Evolutionary conservation across 495 filamentous ascomycete genomes (phyloP).

Genomic region (Annulohypoxylon maeteangense): DNA sequence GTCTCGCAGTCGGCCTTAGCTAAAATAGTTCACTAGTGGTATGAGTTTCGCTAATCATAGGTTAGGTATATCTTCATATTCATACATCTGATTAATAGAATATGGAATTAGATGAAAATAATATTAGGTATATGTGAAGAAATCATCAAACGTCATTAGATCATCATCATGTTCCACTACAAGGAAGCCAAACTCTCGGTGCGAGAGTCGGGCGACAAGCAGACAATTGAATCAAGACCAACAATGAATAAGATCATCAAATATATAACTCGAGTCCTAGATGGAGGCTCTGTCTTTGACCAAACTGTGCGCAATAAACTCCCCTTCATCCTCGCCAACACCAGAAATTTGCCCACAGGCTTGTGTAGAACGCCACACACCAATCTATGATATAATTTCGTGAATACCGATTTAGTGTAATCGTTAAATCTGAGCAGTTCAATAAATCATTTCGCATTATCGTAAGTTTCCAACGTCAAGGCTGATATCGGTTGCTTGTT

Average conservation of each 20-base stretch:
- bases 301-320: background rate
- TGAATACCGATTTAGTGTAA: background rate
- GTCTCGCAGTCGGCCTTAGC: background rate
- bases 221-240: background rate
- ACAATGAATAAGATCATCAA: background rate
- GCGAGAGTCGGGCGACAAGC: background rate
- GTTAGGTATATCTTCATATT: background rate
- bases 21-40: background rate
- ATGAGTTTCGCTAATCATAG: background rate
- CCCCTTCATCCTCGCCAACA: background rate
- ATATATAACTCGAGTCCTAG: background rate
- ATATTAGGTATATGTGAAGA: slow-evolving; percentile 3
- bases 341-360: background rate
- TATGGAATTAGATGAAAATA: background rate
- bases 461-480: background rate
- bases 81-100: background rate
- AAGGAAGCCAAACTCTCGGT: background rate
- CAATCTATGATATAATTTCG: background rate
- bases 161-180: background rate
- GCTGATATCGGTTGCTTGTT: background rate
- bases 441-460: background rate
- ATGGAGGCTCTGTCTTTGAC: background rate
- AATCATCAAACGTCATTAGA: background rate
- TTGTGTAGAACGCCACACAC: slow-evolving; percentile 1
- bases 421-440: background rate